A percentile compares a stretch with the other conserved stretches of the same genome.
Evolutionary conservation across 208 protist species (phyloP).

Genomic region (Trichomonas gallinae): DNA sequence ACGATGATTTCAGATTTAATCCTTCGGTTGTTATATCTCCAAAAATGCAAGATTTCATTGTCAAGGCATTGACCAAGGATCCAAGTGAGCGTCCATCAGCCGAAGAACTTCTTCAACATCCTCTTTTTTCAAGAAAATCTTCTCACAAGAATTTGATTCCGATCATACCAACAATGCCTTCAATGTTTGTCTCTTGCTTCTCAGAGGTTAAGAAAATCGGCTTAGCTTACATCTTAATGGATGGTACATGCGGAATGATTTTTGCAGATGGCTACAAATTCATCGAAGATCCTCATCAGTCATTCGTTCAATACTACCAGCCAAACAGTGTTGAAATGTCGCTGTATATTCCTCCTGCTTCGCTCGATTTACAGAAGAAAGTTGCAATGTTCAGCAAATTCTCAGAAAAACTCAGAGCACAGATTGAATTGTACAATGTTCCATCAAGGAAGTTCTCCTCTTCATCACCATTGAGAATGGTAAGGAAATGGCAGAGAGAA

Average conservation of each 20-base stretch:
- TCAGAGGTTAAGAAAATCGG: neutral
- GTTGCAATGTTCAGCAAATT: neutral
- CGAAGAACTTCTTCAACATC: neutral
- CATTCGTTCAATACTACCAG: neutral
- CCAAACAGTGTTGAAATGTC: neutral
- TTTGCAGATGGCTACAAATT: neutral
- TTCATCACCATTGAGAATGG: neutral
- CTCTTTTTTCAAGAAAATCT: neutral
- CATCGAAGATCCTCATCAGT: neutral
- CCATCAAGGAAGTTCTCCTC: neutral
- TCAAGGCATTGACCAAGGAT: neutral
- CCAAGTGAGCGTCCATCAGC: neutral
- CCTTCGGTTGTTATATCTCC: neutral
- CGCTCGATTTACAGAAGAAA: neutral
- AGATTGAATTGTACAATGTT: neutral
- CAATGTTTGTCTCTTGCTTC: neutral
- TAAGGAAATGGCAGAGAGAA: neutral
- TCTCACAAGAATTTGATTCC: neutral
- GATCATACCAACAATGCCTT: neutral
- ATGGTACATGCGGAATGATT: neutral
- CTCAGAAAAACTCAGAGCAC: neutral
- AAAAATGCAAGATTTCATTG: neutral
- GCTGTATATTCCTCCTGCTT: neutral
- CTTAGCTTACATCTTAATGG: neutral
- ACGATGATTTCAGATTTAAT: neutral